Percentiles rank a stretch among this genome's conserved stretches.
Conservation (phyloP, 441 rosid genomes). For the Corymbia calophylla region DNA sequence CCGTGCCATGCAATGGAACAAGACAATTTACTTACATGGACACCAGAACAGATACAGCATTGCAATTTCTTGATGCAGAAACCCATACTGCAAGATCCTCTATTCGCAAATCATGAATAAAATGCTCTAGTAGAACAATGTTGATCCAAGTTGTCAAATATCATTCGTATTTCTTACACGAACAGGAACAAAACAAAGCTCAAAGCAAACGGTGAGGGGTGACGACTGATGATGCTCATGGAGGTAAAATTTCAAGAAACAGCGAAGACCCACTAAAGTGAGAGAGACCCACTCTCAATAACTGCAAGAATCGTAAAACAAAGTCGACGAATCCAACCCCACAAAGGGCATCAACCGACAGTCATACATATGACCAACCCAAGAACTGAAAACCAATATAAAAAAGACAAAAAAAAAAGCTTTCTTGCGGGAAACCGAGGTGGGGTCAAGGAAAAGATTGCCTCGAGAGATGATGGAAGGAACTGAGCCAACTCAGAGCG, state of each 20-base stretch:
- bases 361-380: neutral
- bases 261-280: neutral
- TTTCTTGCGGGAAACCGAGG: neutral
- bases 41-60: neutral
- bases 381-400: neutral
- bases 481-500: constrained; percentile 16
- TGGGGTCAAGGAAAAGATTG: neutral
- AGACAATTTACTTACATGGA: neutral
- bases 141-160: neutral
- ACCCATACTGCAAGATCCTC: neutral
- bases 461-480: constrained; percentile 29
- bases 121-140: neutral
- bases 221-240: neutral
- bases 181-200: no score
- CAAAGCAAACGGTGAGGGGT: neutral
- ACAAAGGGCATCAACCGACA: neutral
- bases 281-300: neutral
- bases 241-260: neutral
- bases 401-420: neutral
- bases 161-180: no score
- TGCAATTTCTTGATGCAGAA: neutral
- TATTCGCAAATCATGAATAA: neutral
- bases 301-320: neutral
- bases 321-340: neutral
- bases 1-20: neutral